phyloP scores from a whole-genome alignment of 139 green algal genomes.

The Asterochloris erici region DNA sequence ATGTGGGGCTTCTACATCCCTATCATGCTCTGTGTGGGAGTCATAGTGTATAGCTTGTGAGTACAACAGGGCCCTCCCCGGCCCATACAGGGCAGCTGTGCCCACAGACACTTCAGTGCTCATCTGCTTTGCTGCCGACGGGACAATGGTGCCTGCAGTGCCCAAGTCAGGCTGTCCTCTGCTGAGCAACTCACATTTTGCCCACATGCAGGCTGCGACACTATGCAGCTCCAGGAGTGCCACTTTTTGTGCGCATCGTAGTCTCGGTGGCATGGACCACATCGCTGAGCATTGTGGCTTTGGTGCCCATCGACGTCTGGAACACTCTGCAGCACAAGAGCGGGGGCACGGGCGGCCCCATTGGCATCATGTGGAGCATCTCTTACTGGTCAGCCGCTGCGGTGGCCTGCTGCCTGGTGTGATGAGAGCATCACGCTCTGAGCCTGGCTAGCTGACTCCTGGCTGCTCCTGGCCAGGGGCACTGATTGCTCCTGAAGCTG shows the following conservation, averaged over 20 bases:
- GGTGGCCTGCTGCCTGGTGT: neutral
- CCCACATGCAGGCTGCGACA: constrained; percentile 38
- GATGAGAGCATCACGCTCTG: neutral
- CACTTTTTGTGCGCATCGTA: constrained; percentile 40
- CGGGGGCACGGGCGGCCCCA: constrained; percentile 16
- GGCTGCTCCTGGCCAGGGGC: too few species aligned
- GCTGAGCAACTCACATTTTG: neutral
- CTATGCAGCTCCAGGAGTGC: constrained; percentile 58
- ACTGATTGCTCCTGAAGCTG: too few species aligned
- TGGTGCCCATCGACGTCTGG: constrained; percentile 84
- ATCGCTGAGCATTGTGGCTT: constrained; percentile 74
- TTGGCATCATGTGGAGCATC: constrained; percentile 64
- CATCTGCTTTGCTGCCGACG: too few species aligned
- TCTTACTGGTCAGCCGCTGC: constrained; percentile 59
- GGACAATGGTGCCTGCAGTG: too few species aligned
- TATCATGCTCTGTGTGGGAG: too few species aligned
- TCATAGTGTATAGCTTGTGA: too few species aligned
- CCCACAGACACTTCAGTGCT: too few species aligned
- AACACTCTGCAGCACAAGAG: constrained; percentile 29
- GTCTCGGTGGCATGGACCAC: constrained; percentile 79
- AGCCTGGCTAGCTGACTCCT: too few species aligned
- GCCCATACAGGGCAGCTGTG: too few species aligned
- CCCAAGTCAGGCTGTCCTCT: too few species aligned
- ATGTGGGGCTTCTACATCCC: too few species aligned
- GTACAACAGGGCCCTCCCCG: too few species aligned